Conservation (phyloP, 1,284 basidiomycete genomes). For the Malassezia obtusa region DNA sequence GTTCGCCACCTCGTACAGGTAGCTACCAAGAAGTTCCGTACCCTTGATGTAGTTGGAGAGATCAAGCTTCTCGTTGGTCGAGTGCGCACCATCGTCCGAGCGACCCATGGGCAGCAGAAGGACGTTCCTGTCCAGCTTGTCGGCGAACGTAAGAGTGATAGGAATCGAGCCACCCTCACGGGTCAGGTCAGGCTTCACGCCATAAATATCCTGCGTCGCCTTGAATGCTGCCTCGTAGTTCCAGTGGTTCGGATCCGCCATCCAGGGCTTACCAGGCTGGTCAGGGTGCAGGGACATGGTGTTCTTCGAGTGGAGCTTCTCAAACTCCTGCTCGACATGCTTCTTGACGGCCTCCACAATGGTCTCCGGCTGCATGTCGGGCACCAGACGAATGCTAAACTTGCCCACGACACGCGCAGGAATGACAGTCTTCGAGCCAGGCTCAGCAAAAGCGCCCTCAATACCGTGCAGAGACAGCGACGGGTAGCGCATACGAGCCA, state of each 20-base stretch:
- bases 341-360: conserved; percentile 38
- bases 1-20: conserved; percentile 57
- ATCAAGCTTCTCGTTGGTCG: conserved; percentile 91
- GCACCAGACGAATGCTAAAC: conserved; percentile 56
- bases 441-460: conserved; percentile 78
- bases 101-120: conserved; percentile 77
- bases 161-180: conserved; percentile 94
- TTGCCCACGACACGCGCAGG: conserved; percentile 72
- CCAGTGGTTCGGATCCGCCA: conserved; percentile 61
- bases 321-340: conserved; percentile 39
- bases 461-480: conserved; percentile 90
- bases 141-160: conserved; percentile 89
- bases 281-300: conserved; percentile 32
- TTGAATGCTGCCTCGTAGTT: conserved; percentile 83
- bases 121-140: conserved; percentile 55
- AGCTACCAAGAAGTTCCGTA: conserved; percentile 61
- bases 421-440: conserved; percentile 77
- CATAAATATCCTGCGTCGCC: conserved; percentile 72
- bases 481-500: conserved; percentile 67
- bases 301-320: conserved; percentile 46
- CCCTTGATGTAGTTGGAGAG: conserved; percentile 84
- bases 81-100: conserved; percentile 72
- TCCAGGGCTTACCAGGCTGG: conserved; percentile 45
- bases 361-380: conserved; percentile 63
- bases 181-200: conserved; percentile 72